Evolutionary conservation across 768 basidiomycete genomes (phyloP).

Genomic region (Podaxis pistillaris): DNA sequence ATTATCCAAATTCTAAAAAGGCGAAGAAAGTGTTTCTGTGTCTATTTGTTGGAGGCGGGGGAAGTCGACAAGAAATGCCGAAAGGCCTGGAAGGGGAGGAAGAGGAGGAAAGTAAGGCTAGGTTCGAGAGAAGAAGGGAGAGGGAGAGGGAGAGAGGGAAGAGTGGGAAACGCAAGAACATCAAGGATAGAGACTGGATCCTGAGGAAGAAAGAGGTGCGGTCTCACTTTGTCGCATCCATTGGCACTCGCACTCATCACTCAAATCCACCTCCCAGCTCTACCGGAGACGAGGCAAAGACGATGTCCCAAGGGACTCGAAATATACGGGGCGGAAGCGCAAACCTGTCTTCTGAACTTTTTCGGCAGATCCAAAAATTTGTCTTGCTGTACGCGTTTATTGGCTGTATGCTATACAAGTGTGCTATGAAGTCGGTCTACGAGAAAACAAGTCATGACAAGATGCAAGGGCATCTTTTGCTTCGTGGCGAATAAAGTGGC

Average conservation of each 20-base stretch:
- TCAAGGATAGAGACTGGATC: constrained; percentile 90
- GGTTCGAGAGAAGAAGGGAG: constrained; percentile 79
- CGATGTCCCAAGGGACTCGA: constrained; percentile 80
- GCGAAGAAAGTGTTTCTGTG: constrained; percentile 94
- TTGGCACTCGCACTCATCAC: neutral
- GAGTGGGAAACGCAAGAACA: constrained; percentile 64
- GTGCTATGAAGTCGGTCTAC: constrained; percentile 22
- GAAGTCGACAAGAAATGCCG: constrained; percentile 63
- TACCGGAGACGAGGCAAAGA: constrained; percentile 86
- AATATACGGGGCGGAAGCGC: constrained; percentile 91
- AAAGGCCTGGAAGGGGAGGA: constrained; percentile 72
- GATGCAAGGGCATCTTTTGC: constrained; percentile 53
- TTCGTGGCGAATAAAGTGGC: constrained; percentile 82
- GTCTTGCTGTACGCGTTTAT: constrained; percentile 5
- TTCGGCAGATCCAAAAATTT: constrained; percentile 18
- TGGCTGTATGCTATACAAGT: constrained; percentile 1
- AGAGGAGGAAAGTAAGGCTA: constrained; percentile 53
- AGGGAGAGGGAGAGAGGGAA: constrained; percentile 55
- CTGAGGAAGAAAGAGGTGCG: constrained; percentile 93
- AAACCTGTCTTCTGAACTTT: constrained; percentile 66
- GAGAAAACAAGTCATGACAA: constrained; percentile 45
- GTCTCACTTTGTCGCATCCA: neutral
- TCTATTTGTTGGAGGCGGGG: constrained; percentile 84
- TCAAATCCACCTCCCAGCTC: constrained; percentile 40
- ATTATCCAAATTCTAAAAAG: constrained; percentile 96